Evolutionary conservation across 1,139 yeast genomes (phyloP).

Genomic region (Debaryomyces nepalensis): DNA sequence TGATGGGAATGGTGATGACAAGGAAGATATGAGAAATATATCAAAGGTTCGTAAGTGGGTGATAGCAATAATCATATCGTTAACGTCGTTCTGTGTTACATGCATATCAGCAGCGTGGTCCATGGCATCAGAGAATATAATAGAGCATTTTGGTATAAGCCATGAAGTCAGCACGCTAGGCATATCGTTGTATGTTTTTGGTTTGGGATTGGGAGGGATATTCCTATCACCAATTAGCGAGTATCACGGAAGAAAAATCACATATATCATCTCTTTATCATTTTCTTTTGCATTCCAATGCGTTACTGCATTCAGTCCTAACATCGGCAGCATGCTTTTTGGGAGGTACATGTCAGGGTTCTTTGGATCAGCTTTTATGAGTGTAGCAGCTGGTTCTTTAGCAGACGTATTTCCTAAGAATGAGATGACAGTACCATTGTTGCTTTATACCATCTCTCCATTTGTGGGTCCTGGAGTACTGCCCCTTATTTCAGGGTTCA

Average conservation of each 20-base stretch:
- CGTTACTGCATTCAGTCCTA: conserved; percentile 32
- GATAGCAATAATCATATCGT: conserved; percentile 30
- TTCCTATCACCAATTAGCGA: conserved; percentile 40
- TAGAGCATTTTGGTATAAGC: conserved; percentile 28
- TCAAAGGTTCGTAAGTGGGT: conserved; percentile 34
- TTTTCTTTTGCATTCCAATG: conserved; percentile 31
- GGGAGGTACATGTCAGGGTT: conserved; percentile 41
- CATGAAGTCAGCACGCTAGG: conserved; percentile 36
- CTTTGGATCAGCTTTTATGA: conserved; percentile 38
- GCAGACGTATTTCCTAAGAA: conserved; percentile 33
- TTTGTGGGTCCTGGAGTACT: conserved; percentile 42
- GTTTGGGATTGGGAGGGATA: conserved; percentile 39
- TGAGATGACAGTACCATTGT: conserved; percentile 32
- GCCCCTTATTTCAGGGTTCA: conserved; percentile 37
- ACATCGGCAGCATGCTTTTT: conserved; percentile 35
- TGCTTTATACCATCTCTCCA: conserved; percentile 36
- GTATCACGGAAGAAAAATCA: conserved; percentile 37
- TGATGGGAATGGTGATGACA: conserved; percentile 30
- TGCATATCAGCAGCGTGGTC: conserved; percentile 40
- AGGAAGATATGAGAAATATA: conserved; percentile 30
- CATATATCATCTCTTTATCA: conserved; percentile 30
- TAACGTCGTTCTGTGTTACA: conserved; percentile 35
- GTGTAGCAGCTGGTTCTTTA: conserved; percentile 42
- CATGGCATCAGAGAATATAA: conserved; percentile 30
- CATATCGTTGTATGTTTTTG: conserved; percentile 35